Evolutionary conservation across 257 asterid genomes (phyloP).

Genomic region (Solanum neorickii): DNA sequence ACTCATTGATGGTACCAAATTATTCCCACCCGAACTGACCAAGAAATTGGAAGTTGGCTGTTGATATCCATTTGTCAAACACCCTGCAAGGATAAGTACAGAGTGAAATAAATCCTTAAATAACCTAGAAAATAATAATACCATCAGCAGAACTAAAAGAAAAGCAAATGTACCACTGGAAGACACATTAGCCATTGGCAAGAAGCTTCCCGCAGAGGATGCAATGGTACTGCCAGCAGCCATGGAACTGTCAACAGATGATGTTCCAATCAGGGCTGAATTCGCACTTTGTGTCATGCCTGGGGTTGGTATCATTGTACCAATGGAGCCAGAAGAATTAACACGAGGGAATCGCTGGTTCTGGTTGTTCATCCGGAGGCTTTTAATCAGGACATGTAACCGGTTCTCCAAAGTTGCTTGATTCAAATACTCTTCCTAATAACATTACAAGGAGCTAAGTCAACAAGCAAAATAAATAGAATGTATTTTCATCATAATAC

Average conservation of each 20-base stretch:
- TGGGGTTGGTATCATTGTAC: conserved; percentile 98
- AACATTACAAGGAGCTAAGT: neutral
- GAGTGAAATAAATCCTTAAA: conserved; percentile 1
- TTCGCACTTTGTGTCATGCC: conserved; percentile 70
- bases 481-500: neutral
- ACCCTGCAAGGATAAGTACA: conserved; percentile 43
- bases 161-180: conserved; percentile 33
- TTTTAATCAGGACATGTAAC: conserved; percentile 45
- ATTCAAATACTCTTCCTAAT: conserved; percentile 81
- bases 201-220: conserved; percentile 51
- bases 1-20: conserved; percentile 47
- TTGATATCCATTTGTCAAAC: conserved; percentile 58
- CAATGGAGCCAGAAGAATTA: conserved; percentile 54
- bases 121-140: conserved; percentile 8
- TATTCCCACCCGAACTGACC: conserved; percentile 49
- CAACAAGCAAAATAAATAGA: neutral
- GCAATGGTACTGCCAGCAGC: conserved; percentile 19
- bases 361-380: conserved; percentile 40
- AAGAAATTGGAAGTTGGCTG: conserved; percentile 48
- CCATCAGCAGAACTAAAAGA: conserved; percentile 42
- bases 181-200: conserved; percentile 46
- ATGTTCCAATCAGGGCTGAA: conserved; percentile 35
- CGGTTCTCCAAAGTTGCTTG: conserved; percentile 66
- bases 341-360: conserved; percentile 55
- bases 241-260: conserved; percentile 49